Conservation (phyloP, 768 basidiomycete genomes). For the Clitopilus hobsonii region DNA sequence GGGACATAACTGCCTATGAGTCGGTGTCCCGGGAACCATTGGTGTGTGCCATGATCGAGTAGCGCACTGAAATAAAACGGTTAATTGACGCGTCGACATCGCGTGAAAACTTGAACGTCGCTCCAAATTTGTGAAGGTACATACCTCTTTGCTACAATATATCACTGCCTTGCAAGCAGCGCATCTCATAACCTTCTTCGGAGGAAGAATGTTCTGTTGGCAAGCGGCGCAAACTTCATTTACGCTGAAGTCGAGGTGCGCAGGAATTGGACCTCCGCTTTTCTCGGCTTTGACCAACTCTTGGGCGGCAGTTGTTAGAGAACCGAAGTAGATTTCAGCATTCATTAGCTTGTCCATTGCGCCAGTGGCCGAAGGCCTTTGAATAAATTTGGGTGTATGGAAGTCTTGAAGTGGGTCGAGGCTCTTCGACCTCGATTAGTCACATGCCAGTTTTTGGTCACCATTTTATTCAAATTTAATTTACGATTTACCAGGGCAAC, state of each 20-base stretch:
- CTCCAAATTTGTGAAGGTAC: neutral
- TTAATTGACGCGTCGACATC: neutral
- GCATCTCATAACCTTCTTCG: constrained; percentile 9
- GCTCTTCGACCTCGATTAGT: too few relatives aligned
- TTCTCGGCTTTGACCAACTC: neutral
- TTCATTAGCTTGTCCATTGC: neutral
- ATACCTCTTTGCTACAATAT: constrained; percentile 16
- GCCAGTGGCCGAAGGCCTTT: neutral
- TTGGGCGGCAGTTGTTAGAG: neutral
- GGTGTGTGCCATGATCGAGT: constrained; percentile 25
- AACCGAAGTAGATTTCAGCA: neutral
- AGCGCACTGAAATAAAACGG: constrained; percentile 9
- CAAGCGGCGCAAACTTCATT: constrained; percentile 3
- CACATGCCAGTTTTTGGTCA: too few relatives aligned
- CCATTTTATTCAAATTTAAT: too few relatives aligned
- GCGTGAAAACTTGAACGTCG: neutral
- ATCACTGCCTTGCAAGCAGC: constrained; percentile 17
- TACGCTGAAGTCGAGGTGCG: constrained; percentile 1
- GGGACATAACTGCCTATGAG: constrained; percentile 24
- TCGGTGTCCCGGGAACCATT: constrained; percentile 16
- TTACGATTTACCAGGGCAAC: too few relatives aligned
- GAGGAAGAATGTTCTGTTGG: constrained; percentile 6
- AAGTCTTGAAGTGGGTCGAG: too few relatives aligned
- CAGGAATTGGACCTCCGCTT: constrained; percentile 2
- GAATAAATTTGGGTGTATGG: too few relatives aligned